phyloP scores from a whole-genome alignment of 148 eudicot genomes.

The Persicaria tinctoria region DNA sequence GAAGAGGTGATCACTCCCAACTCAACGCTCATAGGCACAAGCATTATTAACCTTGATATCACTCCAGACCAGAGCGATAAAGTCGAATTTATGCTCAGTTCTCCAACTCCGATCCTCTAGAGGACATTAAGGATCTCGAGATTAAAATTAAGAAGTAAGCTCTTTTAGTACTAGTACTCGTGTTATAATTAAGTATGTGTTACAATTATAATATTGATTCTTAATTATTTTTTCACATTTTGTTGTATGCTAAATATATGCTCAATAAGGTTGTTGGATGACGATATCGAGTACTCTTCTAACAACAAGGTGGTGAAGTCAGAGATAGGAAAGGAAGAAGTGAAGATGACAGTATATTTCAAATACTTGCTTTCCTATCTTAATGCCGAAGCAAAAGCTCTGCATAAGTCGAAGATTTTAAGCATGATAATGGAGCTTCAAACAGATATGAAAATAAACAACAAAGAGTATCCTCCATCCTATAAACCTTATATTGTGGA shows the following conservation, averaged over 20 bases:
- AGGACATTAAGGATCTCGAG: neutral
- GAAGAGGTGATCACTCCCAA: conserved; percentile 8
- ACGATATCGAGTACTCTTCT: neutral
- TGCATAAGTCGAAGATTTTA: neutral
- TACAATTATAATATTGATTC: too few species aligned
- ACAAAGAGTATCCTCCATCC: too few species aligned
- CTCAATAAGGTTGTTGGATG: neutral
- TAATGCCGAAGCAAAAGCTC: neutral
- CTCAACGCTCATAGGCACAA: neutral
- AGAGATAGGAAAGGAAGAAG: neutral
- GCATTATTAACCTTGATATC: neutral
- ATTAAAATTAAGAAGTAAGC: conserved; percentile 4
- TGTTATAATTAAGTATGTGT: too few species aligned
- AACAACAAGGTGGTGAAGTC: conserved; percentile 5
- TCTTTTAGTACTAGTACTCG: too few species aligned
- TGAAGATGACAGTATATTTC: conserved; percentile 7
- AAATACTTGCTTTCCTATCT: neutral
- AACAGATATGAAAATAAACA: too few species aligned
- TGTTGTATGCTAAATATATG: neutral
- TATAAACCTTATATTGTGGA: too few species aligned
- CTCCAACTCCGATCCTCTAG: neutral
- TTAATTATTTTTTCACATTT: too few species aligned
- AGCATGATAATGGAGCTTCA: neutral
- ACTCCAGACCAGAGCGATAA: neutral
- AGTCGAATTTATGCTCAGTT: neutral